Evolutionary conservation across 345 rosid species (phyloP), one percentile per base, ranked within the genome.

Genomic region (Combretum micranthum): DNA sequence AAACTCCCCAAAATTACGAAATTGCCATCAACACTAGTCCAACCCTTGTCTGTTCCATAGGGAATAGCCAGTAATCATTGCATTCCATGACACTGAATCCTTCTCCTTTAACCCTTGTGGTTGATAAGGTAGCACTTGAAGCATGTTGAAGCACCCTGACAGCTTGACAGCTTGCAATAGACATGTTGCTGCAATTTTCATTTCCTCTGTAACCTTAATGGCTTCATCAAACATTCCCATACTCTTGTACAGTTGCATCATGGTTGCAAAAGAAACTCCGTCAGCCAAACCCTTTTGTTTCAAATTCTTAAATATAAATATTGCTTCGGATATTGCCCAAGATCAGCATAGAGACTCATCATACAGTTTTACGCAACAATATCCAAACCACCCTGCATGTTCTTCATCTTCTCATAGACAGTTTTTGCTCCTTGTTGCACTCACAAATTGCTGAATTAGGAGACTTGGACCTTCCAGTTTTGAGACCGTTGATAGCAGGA

Each of bases 201-300:
- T 83, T 74, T 87, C 91, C 70, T 91, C 88, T 13, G 89, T 91
- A 71, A 87, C 79, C 71, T 80, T 81, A 59, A 87, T 76, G 5
- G 94, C 91, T 65, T 85, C 77, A 15, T 87, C 94, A 42, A 87
- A 82, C 96, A 91, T 83, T 18, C 87, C n/a, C 89, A 83, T 80
- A 52, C 67, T 77, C 74, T 83, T 88, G 72, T 87, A 91, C 52
- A 85, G 64, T 59, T 73, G 72, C 89, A 91, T 91, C 96, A 91
- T 91, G 44, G 80, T 72, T 16, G 87, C 88, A 67, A 75, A 87
- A 4, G 98, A 73, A 62, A 82, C 70, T 42, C 69, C 91, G 62
- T 91, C 94, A 8, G 82, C 94, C 15, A 55, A 62, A 57, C 95
- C 95, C 39, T 72, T 75, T 47, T 64, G 76, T 61, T 76, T 79